These are phyloP conservation scores for Calonectria honghensis DNA, from an alignment of 2,329 filamentous ascomycete genomes.

Conservation along the genomic window DNA sequence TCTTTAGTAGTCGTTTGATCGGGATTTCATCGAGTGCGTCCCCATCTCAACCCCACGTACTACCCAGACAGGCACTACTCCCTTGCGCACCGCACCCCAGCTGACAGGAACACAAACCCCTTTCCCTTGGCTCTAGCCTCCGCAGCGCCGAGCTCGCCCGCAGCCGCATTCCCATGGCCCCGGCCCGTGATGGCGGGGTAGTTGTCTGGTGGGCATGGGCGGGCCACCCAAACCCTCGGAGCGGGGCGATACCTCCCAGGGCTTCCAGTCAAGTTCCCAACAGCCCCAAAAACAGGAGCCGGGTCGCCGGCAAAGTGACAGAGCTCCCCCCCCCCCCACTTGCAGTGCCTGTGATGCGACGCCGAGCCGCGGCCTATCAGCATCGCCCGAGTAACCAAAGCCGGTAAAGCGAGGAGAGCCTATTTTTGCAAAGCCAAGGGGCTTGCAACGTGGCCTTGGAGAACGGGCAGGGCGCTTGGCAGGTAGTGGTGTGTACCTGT, in stretches of 20 bases:
- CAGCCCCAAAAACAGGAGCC: constrained; percentile 18
- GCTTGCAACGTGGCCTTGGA: constrained; percentile 30
- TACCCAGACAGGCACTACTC: background rate
- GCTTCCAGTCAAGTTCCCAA: background rate
- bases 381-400: constrained; percentile 41
- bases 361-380: constrained; percentile 45
- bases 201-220: constrained; percentile 8
- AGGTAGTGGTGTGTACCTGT: constrained; percentile 36
- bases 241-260: constrained; percentile 32
- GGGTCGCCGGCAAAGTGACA: constrained; percentile 42
- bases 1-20: constrained; percentile 45
- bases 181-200: constrained; percentile 52
- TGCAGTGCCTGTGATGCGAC: constrained; percentile 7
- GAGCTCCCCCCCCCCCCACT: constrained; percentile 26
- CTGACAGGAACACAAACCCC: constrained; percentile 19
- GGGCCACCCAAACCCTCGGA: constrained; percentile 20
- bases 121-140: constrained; percentile 37
- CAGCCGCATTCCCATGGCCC: constrained; percentile 39
- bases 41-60: constrained; percentile 4
- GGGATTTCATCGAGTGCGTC: constrained; percentile 28
- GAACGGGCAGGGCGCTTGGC: background rate
- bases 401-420: constrained; percentile 39
- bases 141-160: constrained; percentile 48
- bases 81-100: background rate
- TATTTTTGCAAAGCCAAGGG: constrained; percentile 31